phyloP scores from a whole-genome alignment of 1,139 yeast genomes.

The Candida albicans region DNA sequence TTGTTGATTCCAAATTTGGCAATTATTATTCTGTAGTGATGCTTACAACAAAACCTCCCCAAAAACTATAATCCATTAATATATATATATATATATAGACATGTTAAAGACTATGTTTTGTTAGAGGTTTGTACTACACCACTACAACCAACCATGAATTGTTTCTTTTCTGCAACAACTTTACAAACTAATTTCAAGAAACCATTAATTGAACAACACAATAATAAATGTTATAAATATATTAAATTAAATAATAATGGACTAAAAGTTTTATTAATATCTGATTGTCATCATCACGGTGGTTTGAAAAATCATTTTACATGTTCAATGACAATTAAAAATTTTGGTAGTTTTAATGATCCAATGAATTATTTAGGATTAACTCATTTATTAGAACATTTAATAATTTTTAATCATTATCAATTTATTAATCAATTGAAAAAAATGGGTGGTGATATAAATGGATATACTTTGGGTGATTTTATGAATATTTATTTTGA shows the following conservation, averaged over 20 bases:
- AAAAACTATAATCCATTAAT: too few relatives aligned
- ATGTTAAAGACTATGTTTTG: too few relatives aligned
- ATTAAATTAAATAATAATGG: constrained; percentile 45
- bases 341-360: constrained; percentile 62
- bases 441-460: constrained; percentile 53
- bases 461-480: constrained; percentile 70
- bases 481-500: constrained; percentile 62
- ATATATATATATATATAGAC: too few relatives aligned
- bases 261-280: constrained; percentile 47
- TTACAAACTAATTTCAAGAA: constrained; percentile 24
- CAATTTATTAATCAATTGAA: constrained; percentile 44
- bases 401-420: constrained; percentile 54
- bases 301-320: constrained; percentile 41
- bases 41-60: too few relatives aligned
- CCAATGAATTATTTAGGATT: constrained; percentile 56
- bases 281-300: too few relatives aligned
- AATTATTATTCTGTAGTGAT: not conserved
- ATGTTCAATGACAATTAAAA: constrained; percentile 48
- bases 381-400: constrained; percentile 77
- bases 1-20: constrained; percentile 11
- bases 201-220: constrained; percentile 31
- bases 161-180: constrained; percentile 16
- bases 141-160: constrained; percentile 10
- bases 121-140: too few relatives aligned
- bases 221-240: constrained; percentile 36